Evolutionary conservation across 257 asterid species (phyloP).

Genomic region (Solanum peruvianum): DNA sequence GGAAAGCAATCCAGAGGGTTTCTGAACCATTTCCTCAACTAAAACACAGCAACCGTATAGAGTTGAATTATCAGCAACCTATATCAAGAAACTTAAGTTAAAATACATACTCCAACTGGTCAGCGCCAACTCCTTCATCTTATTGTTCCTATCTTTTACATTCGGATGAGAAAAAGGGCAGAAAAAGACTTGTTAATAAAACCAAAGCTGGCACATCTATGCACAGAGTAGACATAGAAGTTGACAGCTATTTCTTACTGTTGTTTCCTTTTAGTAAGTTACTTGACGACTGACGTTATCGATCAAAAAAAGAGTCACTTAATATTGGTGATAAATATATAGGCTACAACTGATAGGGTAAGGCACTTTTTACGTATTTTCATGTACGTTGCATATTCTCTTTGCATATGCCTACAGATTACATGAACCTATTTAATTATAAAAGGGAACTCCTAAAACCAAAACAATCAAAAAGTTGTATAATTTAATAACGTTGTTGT

Average conservation of each 20-base stretch:
- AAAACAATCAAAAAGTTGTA: background rate
- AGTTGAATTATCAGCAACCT: constrained; percentile 97
- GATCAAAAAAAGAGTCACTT: background rate
- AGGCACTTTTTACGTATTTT: background rate
- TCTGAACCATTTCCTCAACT: constrained; percentile 87
- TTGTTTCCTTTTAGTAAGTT: background rate
- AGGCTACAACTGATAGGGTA: background rate
- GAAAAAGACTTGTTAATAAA: background rate
- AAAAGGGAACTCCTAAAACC: background rate
- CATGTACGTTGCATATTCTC: background rate
- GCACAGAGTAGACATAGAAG: background rate
- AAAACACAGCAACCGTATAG: constrained; percentile 97
- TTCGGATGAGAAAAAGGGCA: background rate
- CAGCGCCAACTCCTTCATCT: background rate
- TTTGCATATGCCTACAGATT: background rate
- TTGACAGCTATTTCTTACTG: background rate
- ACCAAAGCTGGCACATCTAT: background rate
- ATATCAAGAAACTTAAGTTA: background rate
- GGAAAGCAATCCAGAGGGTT: constrained; percentile 86
- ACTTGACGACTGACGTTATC: background rate
- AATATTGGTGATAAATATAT: background rate
- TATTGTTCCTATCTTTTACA: background rate
- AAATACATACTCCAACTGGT: background rate
- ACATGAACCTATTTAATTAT: background rate
- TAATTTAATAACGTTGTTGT: background rate